These are phyloP conservation scores for Colletotrichum gigasporum DNA, from an alignment of 2,329 filamentous ascomycete species.

Conservation along the genomic window DNA sequence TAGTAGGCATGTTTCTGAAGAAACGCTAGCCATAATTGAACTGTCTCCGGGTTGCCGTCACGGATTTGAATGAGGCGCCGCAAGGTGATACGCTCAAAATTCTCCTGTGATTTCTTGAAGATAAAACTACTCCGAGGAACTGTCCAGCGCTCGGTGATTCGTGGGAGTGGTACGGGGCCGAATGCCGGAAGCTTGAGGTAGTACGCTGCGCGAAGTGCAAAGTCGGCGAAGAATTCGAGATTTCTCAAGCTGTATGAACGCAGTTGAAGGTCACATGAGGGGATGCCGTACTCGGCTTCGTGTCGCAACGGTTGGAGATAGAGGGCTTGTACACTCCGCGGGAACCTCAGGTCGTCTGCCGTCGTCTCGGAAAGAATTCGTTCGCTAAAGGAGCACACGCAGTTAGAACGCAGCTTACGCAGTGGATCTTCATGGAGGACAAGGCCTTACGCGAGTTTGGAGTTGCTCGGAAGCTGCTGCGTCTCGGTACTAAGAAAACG, in stretches of 20 bases:
- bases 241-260: constrained; percentile 91
- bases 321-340: constrained; percentile 83
- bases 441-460: not conserved
- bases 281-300: constrained; percentile 77
- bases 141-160: constrained; percentile 92
- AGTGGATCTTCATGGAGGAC: not conserved
- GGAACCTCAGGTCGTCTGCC: constrained; percentile 61
- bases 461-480: not conserved
- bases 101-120: constrained; percentile 97
- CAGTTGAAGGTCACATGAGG: constrained; percentile 89
- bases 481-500: constrained; percentile 9
- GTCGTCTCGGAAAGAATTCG: not conserved
- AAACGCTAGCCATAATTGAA: constrained; percentile 93
- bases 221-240: constrained; percentile 94
- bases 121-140: constrained; percentile 90
- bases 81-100: constrained; percentile 92
- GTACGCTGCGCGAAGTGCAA: constrained; percentile 93
- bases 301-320: constrained; percentile 87
- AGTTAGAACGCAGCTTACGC: not conserved
- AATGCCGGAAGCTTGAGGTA: constrained; percentile 88
- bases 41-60: constrained; percentile 87
- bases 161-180: constrained; percentile 86
- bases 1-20: constrained; percentile 92
- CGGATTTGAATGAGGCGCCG: constrained; percentile 90
- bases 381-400: not conserved